phyloP scores from a whole-genome alignment of 441 rosid species.

The Metrosideros polymorpha region DNA sequence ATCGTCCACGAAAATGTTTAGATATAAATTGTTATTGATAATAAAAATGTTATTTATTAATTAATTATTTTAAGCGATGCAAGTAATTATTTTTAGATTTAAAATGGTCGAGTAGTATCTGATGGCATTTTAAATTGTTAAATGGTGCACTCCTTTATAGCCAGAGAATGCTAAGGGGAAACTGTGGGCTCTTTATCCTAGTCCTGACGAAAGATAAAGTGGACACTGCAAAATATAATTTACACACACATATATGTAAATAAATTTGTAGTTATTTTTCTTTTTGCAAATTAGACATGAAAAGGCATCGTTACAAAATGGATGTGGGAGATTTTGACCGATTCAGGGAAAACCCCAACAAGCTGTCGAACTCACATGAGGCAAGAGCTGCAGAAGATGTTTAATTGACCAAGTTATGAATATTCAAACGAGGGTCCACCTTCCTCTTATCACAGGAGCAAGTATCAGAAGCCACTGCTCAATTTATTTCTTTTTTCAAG shows the following conservation, averaged over 20 bases:
- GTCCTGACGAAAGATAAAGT: background rate
- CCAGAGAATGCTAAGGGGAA: background rate
- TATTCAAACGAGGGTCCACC: background rate
- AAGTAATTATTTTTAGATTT: too few relatives aligned
- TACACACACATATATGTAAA: background rate
- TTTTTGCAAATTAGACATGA: background rate
- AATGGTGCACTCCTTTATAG: background rate
- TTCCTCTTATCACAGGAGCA: background rate
- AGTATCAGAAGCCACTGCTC: background rate
- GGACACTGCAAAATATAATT: background rate
- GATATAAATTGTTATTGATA: too few relatives aligned
- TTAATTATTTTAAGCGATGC: too few relatives aligned
- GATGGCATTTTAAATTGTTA: background rate
- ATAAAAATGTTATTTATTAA: too few relatives aligned
- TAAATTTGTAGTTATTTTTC: background rate
- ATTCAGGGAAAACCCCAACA: background rate
- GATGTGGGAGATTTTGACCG: background rate
- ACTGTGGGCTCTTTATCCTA: background rate
- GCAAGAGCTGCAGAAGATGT: background rate
- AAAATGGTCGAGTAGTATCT: background rate
- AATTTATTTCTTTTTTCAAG: background rate
- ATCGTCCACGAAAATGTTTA: too few relatives aligned
- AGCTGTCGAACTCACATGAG: background rate
- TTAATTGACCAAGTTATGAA: background rate
- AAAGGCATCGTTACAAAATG: background rate